Conservation (phyloP, 805 yeast genomes). For the Metahyphopichia silvanorum region DNA sequence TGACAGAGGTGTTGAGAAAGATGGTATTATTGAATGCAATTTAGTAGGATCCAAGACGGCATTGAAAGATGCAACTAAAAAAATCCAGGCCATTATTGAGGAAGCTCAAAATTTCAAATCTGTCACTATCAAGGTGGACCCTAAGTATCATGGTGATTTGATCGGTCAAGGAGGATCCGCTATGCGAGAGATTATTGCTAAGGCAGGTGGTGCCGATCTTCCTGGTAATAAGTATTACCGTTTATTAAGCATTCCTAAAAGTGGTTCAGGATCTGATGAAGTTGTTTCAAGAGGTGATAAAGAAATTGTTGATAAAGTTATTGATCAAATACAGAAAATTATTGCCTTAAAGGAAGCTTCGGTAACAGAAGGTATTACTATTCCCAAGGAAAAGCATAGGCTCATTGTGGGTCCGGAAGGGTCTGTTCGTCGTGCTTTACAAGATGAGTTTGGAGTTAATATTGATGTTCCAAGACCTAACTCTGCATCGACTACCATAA, state of each 20-base stretch:
- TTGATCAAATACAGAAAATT: conserved; percentile 57
- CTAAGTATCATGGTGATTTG: conserved; percentile 68
- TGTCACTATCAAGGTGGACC: conserved; percentile 61
- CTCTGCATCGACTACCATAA: conserved; percentile 48
- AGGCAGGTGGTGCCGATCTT: conserved; percentile 65
- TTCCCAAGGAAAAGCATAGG: conserved; percentile 74
- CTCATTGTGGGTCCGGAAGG: conserved; percentile 83
- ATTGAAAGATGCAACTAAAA: conserved; percentile 66
- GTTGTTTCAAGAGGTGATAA: conserved; percentile 75
- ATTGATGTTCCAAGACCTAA: conserved; percentile 65
- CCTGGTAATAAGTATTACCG: conserved; percentile 47
- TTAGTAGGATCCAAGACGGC: conserved; percentile 76
- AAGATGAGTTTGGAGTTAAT: conserved; percentile 62
- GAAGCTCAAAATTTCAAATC: conserved; percentile 62
- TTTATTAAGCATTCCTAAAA: conserved; percentile 67
- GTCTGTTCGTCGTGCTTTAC: conserved; percentile 63
- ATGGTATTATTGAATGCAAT: conserved; percentile 58
- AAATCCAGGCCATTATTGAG: conserved; percentile 59
- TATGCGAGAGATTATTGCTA: conserved; percentile 67
- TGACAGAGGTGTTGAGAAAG: conserved; percentile 40
- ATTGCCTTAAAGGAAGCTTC: conserved; percentile 64
- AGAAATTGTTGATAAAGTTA: conserved; percentile 64
- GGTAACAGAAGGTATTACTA: conserved; percentile 46
- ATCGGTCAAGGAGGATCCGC: conserved; percentile 78
- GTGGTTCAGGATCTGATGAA: conserved; percentile 53